Conservation (phyloP, 495 filamentous ascomycete species). For the Delitschia confertaspora region DNA sequence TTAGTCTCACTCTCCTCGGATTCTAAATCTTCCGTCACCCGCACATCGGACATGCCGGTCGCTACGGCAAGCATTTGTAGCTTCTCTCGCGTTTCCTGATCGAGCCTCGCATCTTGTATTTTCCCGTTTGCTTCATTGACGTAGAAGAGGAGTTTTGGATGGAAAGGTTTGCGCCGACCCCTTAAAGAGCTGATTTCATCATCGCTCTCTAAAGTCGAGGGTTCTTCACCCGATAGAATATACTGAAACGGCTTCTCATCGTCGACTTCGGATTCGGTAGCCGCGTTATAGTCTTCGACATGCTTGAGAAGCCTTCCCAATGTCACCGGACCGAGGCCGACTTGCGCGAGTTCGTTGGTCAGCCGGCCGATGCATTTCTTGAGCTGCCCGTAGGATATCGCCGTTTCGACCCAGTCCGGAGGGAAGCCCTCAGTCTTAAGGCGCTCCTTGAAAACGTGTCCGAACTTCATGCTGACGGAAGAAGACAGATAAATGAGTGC, state of each 20-base stretch:
- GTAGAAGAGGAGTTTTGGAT: constrained; percentile 51
- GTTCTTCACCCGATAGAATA: constrained; percentile 10
- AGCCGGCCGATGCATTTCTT: constrained; percentile 70
- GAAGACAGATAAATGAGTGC: constrained; percentile 15
- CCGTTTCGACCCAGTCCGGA: constrained; percentile 56
- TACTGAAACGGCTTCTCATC: constrained; percentile 25
- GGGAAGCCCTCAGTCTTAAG: constrained; percentile 50
- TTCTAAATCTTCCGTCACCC: constrained; percentile 21
- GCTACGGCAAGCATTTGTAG: constrained; percentile 42
- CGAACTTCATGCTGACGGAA: constrained; percentile 57
- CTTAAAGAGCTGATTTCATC: background rate
- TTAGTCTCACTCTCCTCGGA: too few relatives aligned
- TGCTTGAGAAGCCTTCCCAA: constrained; percentile 42
- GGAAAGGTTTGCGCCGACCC: constrained; percentile 29
- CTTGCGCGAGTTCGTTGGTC: constrained; percentile 46
- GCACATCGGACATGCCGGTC: constrained; percentile 23
- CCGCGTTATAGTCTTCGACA: constrained; percentile 22
- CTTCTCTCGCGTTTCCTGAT: constrained; percentile 44
- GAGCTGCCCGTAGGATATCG: constrained; percentile 62
- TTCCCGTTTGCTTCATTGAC: constrained; percentile 45
- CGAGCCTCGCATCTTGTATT: constrained; percentile 47
- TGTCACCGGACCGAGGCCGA: constrained; percentile 56
- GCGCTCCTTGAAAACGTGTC: constrained; percentile 53
- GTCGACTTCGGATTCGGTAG: constrained; percentile 5
- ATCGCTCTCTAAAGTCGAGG: background rate